phyloP scores from a whole-genome alignment of 164 flowering plant species.

The Vitis labrusca region DNA sequence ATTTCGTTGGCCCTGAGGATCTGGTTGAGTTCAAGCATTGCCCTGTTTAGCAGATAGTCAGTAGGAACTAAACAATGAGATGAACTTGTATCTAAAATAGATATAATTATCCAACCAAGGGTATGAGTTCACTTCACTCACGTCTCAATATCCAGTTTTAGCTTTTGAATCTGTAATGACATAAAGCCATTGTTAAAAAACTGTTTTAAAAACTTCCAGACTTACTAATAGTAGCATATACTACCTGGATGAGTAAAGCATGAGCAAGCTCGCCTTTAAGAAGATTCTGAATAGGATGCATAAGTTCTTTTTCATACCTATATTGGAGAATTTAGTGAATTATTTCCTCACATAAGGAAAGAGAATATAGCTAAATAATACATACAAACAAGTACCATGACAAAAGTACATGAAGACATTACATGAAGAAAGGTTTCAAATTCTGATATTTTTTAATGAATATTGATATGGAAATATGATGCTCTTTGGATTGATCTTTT shows the following conservation, averaged over 20 bases:
- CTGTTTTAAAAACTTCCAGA: slow-evolving; percentile 1
- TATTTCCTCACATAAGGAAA: background rate
- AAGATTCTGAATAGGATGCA: slow-evolving; percentile 87
- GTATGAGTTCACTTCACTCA: slow-evolving; percentile 37
- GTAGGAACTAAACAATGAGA: slow-evolving; percentile 11
- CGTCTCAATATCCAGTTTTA: slow-evolving; percentile 95
- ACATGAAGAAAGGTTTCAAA: too few relatives aligned
- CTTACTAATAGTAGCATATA: background rate
- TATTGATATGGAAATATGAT: too few relatives aligned
- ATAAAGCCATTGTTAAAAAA: slow-evolving; percentile 13
- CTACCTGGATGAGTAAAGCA: slow-evolving; percentile 91
- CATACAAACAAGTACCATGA: background rate
- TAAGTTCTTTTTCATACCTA: slow-evolving; percentile 91
- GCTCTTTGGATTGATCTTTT: too few relatives aligned
- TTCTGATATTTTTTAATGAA: too few relatives aligned
- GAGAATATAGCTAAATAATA: background rate
- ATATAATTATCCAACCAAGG: background rate
- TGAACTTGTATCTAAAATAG: background rate
- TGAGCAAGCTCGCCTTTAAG: slow-evolving; percentile 91
- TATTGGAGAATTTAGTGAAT: slow-evolving; percentile 9
- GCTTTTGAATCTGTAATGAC: slow-evolving; percentile 87
- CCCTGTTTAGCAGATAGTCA: slow-evolving; percentile 49
- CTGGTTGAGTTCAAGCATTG: slow-evolving; percentile 96
- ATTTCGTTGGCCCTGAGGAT: slow-evolving; percentile 95
- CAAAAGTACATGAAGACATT: too few relatives aligned